A percentile compares a stretch with the other conserved stretches of the same genome.
Conservation (phyloP, 2,329 filamentous ascomycete genomes). For the Colletotrichum sp. region DNA sequence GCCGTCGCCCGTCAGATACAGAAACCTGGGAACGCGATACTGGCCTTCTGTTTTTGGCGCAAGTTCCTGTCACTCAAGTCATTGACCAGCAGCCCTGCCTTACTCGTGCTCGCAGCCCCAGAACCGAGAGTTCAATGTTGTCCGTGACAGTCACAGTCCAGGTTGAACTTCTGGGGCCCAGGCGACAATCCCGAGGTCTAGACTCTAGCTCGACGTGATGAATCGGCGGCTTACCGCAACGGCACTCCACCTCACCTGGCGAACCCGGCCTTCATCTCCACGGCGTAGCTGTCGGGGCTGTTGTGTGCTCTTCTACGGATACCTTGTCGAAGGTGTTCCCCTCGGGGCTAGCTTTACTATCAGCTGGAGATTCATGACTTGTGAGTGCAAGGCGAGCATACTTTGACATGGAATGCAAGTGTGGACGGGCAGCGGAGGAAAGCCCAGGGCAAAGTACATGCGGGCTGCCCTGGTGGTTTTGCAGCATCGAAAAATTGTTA, state of each 20-base stretch:
- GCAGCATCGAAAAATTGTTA: neutral
- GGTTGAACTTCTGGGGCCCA: neutral
- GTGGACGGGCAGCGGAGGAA: neutral
- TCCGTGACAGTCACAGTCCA: neutral
- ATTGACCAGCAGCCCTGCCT: neutral
- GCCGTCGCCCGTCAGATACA: neutral
- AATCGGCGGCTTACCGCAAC: neutral
- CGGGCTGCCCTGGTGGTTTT: neutral
- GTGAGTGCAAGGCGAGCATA: neutral
- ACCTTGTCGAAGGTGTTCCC: neutral
- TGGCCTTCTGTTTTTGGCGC: neutral
- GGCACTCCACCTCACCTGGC: neutral
- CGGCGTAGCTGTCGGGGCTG: neutral
- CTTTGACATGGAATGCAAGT: neutral
- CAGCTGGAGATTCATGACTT: neutral
- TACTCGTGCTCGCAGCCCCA: neutral
- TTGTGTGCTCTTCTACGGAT: neutral
- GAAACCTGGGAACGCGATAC: neutral
- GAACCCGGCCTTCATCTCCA: neutral
- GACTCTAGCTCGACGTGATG: neutral
- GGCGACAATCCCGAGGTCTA: neutral
- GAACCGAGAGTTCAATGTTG: neutral
- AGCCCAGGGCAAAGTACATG: no score
- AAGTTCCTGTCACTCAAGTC: neutral
- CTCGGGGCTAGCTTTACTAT: neutral